A percentile compares a stretch with the other conserved stretches of the same genome.
phyloP scores from a whole-genome alignment of 148 eudicot genomes.

The Drosera capensis region DNA sequence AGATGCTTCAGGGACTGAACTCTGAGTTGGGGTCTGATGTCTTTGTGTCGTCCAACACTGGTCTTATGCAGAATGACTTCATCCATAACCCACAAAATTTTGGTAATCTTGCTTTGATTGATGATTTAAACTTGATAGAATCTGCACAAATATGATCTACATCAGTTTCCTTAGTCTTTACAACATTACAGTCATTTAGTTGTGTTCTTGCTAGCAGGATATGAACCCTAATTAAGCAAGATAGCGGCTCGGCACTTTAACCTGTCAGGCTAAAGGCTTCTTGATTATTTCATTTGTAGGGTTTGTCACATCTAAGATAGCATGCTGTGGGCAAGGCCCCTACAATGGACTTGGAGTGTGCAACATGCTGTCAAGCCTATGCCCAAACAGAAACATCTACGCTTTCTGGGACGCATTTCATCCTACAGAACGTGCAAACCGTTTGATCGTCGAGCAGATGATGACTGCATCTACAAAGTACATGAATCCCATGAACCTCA shows the following conservation, averaged over 20 bases:
- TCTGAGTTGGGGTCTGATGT: constrained; percentile 32
- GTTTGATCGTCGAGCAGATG: neutral
- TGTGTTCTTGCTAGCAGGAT: too few relatives aligned
- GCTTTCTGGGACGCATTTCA: too few relatives aligned
- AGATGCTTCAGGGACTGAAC: constrained; percentile 23
- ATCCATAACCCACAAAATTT: constrained; percentile 38
- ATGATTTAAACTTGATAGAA: neutral
- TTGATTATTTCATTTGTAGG: constrained; percentile 18
- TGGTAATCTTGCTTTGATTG: constrained; percentile 17
- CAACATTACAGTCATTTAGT: neutral
- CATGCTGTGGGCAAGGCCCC: constrained; percentile 7
- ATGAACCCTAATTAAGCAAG: too few relatives aligned
- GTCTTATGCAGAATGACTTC: constrained; percentile 30
- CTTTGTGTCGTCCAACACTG: constrained; percentile 33
- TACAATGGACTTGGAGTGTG: neutral
- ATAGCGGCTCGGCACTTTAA: neutral
- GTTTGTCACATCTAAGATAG: constrained; percentile 45
- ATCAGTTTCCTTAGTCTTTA: neutral
- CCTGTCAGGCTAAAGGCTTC: neutral
- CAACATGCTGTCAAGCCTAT: neutral
- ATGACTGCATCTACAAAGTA: neutral
- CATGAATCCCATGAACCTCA: neutral
- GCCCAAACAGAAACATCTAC: neutral
- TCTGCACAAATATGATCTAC: neutral
- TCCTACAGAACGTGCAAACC: neutral